Conservation (phyloP, 352 stramenopile species). For the Phytophthora agathidicida region DNA sequence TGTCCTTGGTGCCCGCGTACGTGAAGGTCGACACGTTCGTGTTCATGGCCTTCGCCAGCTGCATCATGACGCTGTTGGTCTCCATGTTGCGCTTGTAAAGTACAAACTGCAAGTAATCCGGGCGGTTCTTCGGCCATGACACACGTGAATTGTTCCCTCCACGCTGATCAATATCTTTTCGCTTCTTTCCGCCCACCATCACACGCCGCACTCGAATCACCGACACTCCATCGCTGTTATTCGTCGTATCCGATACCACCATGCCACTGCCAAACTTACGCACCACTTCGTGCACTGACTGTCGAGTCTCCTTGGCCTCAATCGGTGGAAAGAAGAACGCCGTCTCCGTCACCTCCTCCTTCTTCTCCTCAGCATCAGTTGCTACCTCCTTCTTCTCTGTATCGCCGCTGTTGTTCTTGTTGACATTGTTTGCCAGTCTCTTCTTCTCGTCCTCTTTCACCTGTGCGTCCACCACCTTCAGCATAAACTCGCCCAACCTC, state of each 20-base stretch:
- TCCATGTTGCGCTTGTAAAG: conserved; percentile 98
- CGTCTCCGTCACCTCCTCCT: conserved; percentile 28
- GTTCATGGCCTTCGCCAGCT: conserved; percentile 78
- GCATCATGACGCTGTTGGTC: conserved; percentile 87
- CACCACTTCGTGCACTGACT: conserved; percentile 85
- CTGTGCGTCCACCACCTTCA: conserved; percentile 43
- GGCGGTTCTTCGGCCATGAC: conserved; percentile 68
- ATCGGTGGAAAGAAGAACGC: conserved; percentile 80
- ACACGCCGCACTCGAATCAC: conserved; percentile 84
- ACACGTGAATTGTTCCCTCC: conserved; percentile 26
- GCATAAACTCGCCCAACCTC: conserved; percentile 51
- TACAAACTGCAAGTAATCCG: conserved; percentile 94
- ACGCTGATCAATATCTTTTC: conserved; percentile 79
- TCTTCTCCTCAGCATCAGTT: conserved; percentile 8
- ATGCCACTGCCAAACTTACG: conserved; percentile 67
- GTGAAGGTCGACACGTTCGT: conserved; percentile 79
- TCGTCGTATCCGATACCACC: conserved; percentile 87
- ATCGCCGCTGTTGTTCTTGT: conserved; percentile 20
- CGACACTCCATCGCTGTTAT: conserved; percentile 63
- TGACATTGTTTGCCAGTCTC: conserved; percentile 20
- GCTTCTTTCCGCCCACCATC: conserved; percentile 85
- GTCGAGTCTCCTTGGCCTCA: conserved; percentile 84
- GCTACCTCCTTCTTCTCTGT: background rate
- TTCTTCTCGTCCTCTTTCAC: conserved; percentile 33
- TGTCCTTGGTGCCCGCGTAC: conserved; percentile 98